Base-by-base conservation (phyloP, 257 asterid species). In the Nicotiana tomentosiformis region DNA sequence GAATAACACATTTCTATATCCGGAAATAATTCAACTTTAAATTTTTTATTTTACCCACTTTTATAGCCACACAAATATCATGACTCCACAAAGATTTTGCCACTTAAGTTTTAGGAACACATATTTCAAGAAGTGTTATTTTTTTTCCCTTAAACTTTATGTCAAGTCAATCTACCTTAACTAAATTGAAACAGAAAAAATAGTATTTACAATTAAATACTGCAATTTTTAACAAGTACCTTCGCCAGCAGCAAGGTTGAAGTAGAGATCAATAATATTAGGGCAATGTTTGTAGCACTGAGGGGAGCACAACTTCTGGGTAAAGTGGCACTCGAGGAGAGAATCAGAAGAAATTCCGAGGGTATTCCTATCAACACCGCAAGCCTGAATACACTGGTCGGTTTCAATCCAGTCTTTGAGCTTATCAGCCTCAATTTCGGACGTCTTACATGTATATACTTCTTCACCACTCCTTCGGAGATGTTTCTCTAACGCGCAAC, bases 271-370 rank as follows among this genome's bases (percentile, higher is more conserved):
- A 29, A 90, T 86, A 16, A 94, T 81, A 87, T 93, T 94, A 16
- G 96, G 96, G 89, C 98, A 94, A 76, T 10, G 68, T 9, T 2
- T 33, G n/a, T 92, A 93, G 91, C 98, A 94, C 12, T 82, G 82
- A 14, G 88, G 14, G 20, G 98, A 93, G 89, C 98, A 94, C 49
- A 94, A 90, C 80, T 87, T 90, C 1, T 74, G 83, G 26, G 89
- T 87, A 60, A 94, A 93, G 5, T 43, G 88, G 80, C 92, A 78
- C 5, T 93, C 97, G 43, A 93, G 14, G 17, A 94, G 91, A 23
- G 91, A 88, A 33, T 94, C 97, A 0, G 98, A 93, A 5, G 98
- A 94, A 46, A 94, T 93, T n/a, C 98, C 98, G 16, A 93, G 90
- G 2, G 89, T 82, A 20, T 84, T 85, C 67, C 97, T 86, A 23